phyloP scores from a whole-genome alignment of 805 yeast genomes.

The Yarrowia sp. region DNA sequence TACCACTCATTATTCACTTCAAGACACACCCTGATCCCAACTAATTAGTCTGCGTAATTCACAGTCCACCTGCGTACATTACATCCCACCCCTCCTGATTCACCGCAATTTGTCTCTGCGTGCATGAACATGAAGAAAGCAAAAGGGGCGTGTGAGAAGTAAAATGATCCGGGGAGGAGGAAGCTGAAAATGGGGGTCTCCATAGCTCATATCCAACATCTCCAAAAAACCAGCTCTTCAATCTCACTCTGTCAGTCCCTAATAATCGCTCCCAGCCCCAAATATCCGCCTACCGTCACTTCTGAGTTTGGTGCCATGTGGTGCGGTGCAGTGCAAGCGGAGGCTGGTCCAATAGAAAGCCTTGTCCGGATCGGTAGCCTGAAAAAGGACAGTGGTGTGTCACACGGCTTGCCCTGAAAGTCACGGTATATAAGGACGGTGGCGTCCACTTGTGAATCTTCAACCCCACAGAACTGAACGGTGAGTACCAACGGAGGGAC shows the following conservation, averaged over 20 bases:
- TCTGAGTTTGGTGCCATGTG: conserved; percentile 31
- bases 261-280: conserved; percentile 12
- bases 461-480: not conserved
- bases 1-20: no score
- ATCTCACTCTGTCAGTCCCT: not conserved
- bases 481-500: not conserved
- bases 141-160: conserved; percentile 23
- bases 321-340: conserved; percentile 31
- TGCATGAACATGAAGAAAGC: conserved; percentile 21
- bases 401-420: conserved; percentile 9
- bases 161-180: not conserved
- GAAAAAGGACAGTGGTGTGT: not conserved
- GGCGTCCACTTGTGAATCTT: not conserved
- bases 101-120: no score
- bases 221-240: no score
- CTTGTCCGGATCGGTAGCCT: not conserved
- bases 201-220: no score
- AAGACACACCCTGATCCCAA: no score
- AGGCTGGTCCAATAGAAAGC: conserved; percentile 20
- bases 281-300: not conserved
- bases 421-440: conserved; percentile 17
- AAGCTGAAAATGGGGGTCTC: no score
- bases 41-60: no score
- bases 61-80: no score
- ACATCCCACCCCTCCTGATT: no score